Evolutionary conservation across 768 basidiomycete genomes (phyloP).

Genomic region (Suillus sp.): DNA sequence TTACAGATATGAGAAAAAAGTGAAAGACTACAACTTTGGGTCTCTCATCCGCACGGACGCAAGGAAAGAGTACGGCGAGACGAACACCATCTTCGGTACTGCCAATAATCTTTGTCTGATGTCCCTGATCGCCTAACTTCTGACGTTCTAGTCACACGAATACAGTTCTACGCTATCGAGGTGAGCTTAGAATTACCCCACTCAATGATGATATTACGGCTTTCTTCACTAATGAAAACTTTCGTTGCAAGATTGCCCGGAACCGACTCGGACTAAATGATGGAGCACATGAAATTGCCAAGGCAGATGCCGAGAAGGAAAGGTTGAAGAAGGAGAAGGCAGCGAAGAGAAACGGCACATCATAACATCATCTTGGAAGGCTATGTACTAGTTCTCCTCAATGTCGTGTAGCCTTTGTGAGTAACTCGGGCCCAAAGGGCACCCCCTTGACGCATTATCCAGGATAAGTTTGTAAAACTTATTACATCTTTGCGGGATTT

Average conservation of each 20-base stretch:
- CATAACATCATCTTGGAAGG: slow-evolving; percentile 20
- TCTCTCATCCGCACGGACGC: slow-evolving; percentile 87
- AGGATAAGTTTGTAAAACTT: not conserved
- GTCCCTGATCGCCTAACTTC: slow-evolving; percentile 17
- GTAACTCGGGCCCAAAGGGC: not conserved
- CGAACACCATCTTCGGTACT: slow-evolving; percentile 91
- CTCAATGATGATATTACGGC: not conserved
- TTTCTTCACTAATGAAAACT: slow-evolving; percentile 6
- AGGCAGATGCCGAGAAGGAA: slow-evolving; percentile 58
- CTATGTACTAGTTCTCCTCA: not conserved
- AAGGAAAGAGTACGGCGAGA: slow-evolving; percentile 81
- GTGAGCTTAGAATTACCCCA: slow-evolving; percentile 40
- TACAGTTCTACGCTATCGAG: slow-evolving; percentile 92
- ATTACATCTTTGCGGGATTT: not conserved
- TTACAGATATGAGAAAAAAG: slow-evolving; percentile 80
- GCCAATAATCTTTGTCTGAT: not conserved
- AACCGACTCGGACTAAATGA: slow-evolving; percentile 93
- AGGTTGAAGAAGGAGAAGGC: slow-evolving; percentile 57
- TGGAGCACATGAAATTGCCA: slow-evolving; percentile 77
- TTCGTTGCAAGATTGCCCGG: slow-evolving; percentile 70
- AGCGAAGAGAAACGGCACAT: slow-evolving; percentile 36
- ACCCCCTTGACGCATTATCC: not conserved
- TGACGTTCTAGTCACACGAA: slow-evolving; percentile 21
- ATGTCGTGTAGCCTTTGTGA: slow-evolving; percentile 8
- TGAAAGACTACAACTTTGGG: slow-evolving; percentile 96